Base-by-base conservation (phyloP, 345 rosid genomes). In the Pseudoturritis turrita region DNA sequence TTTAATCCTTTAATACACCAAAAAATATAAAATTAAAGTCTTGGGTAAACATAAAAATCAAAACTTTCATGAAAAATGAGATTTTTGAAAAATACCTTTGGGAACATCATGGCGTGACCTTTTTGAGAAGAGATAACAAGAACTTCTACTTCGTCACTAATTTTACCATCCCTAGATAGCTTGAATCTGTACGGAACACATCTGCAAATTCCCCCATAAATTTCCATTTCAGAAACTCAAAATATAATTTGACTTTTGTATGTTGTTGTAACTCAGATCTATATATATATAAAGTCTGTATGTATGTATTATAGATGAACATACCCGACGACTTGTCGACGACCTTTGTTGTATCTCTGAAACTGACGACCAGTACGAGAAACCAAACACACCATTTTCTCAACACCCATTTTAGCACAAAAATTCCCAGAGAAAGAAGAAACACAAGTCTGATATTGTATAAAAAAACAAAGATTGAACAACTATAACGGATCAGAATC, bases 261-360 rank as follows among this genome's bases (percentile, higher is more conserved):
- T 25, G 3, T 25, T 25, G 26, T 25, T 25, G 26, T 25, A 25
- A 25, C 1, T 1, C 11, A 40, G 67, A 74, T 75, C 55, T 75
- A 23, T 37, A 65, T 17, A 28, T 44, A 10, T 65, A 25, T n/a
- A 5, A n/a, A n/a, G n/a, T n/a, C n/a, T n/a, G n/a, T n/a, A n/a
- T n/a, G n/a, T n/a, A n/a, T n/a, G n/a, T n/a, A n/a, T n/a, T n/a
- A n/a, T 8, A 41, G 62, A 74, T 68, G 64, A 68, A 61, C 70
- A 69, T 76, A 89, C 98, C 96, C 97, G 10, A 91, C 97, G 56
- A 91, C 97, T 84, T 82, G 96, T 45, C 97, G 96, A 65, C 98
- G 88, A 36, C 94, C 96, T 77, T 76, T 76, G 70, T 88, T 85
- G 67, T 92, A 86, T 68, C 96, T 79, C 81, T 92, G 98, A 67